phyloP scores from a whole-genome alignment of 345 rosid species.

The Mallotus nudiflorus region DNA sequence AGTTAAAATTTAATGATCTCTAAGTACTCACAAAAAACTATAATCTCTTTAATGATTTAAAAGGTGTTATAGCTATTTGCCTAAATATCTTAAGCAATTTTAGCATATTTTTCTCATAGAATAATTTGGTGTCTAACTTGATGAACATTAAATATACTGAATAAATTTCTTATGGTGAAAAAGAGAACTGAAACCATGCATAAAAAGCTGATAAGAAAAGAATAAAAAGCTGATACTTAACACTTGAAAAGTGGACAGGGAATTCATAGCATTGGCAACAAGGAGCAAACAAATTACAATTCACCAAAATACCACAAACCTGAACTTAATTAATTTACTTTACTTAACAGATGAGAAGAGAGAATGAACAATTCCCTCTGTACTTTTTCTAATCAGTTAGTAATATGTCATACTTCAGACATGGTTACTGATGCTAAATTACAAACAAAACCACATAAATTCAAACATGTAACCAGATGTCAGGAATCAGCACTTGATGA shows the following conservation, averaged over 20 bases:
- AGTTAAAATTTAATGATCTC: no score
- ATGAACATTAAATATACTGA: no score
- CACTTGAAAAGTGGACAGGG: not conserved
- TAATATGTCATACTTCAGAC: not conserved
- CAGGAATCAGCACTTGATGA: conserved; percentile 21
- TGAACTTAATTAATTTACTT: not conserved
- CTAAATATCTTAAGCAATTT: no score
- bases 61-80: no score
- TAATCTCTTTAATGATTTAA: no score
- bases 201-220: no score
- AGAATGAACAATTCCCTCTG: conserved; percentile 46
- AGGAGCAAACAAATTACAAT: not conserved
- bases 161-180: no score
- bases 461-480: not conserved
- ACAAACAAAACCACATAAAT: conserved; percentile 2
- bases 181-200: no score
- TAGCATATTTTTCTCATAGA: no score
- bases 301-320: not conserved
- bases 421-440: conserved; percentile 2
- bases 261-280: conserved; percentile 2
- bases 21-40: no score
- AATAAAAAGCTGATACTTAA: no score
- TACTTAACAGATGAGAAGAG: conserved; percentile 8
- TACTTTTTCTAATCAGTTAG: conserved; percentile 15
- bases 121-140: no score